These are phyloP conservation scores for Gonapodya sp. DNA, from an alignment of 192 early-diverging fungal species.

Conservation along the genomic window DNA sequence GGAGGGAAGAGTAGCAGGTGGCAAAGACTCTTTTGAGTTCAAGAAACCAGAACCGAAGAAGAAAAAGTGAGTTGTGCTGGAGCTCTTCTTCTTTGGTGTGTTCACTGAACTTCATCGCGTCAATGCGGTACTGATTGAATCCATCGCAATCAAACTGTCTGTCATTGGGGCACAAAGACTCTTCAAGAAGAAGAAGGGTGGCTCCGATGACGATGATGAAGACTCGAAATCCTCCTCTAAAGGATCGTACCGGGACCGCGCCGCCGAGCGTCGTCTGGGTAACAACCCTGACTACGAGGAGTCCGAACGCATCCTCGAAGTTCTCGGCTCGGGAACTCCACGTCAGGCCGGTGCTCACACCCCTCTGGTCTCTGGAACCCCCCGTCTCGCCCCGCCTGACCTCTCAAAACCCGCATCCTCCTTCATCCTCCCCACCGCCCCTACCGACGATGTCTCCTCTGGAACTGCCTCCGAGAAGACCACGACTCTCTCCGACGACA, in stretches of 20 bases:
- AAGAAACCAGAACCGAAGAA: conserved; percentile 3
- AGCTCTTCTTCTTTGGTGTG: no score
- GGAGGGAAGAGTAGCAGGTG: neutral
- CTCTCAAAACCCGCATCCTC: neutral
- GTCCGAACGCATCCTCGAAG: conserved; percentile 47
- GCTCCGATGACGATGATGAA: conserved; percentile 11
- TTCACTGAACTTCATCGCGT: no score
- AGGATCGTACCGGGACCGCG: conserved; percentile 73
- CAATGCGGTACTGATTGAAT: no score
- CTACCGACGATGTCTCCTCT: neutral
- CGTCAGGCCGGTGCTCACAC: neutral
- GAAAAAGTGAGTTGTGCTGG: conserved; percentile 13
- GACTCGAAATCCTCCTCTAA: conserved; percentile 12
- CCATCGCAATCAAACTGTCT: no score
- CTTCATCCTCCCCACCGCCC: neutral
- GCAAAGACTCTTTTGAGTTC: neutral
- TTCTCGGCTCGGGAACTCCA: conserved; percentile 22
- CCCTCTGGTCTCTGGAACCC: neutral
- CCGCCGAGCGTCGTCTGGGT: conserved; percentile 70
- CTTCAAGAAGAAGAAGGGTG: conserved; percentile 29
- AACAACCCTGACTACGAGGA: conserved; percentile 54
- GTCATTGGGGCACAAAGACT: conserved; percentile 35
- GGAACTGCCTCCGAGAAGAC: no score
- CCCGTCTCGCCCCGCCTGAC: neutral
- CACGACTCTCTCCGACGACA: neutral